Conservation (phyloP, 2,329 filamentous ascomycete species). For the Colletotrichum higginsianum region DNA sequence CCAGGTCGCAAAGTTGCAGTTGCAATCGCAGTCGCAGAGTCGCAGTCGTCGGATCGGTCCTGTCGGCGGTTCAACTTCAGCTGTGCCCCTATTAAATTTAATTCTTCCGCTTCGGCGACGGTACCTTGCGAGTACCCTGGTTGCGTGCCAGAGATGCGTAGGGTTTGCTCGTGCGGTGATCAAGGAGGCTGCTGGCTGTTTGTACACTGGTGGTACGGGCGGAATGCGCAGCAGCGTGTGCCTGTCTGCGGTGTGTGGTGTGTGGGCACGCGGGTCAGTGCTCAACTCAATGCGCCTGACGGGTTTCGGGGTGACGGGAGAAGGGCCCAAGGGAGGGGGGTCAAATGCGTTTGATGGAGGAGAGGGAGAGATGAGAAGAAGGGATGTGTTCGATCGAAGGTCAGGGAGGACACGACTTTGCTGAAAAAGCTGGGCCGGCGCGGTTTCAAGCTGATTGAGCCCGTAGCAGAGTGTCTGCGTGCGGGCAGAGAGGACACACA, state of each 20-base stretch:
- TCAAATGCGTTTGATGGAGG: slow-evolving; percentile 5
- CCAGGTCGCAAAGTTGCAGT: slow-evolving; percentile 29
- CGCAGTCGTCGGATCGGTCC: slow-evolving; percentile 27
- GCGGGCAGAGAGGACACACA: slow-evolving; percentile 7
- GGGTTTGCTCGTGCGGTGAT: slow-evolving; percentile 8
- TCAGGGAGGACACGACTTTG: slow-evolving; percentile 32
- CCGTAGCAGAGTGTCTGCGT: slow-evolving; percentile 39
- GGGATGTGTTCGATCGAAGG: slow-evolving; percentile 39
- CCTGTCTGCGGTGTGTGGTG: slow-evolving; percentile 3
- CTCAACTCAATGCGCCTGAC: slow-evolving; percentile 43
- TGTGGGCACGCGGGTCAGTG: slow-evolving; percentile 36
- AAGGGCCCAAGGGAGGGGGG: slow-evolving; percentile 13
- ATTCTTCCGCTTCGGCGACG: neutral
- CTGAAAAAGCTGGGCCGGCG: slow-evolving; percentile 32
- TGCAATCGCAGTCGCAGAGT: slow-evolving; percentile 26
- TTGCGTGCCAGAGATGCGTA: slow-evolving; percentile 13
- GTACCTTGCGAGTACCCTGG: slow-evolving; percentile 7
- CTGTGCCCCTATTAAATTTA: slow-evolving; percentile 32
- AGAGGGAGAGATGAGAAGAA: slow-evolving; percentile 26
- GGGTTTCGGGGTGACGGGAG: slow-evolving; percentile 40
- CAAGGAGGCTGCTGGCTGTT: slow-evolving; percentile 30
- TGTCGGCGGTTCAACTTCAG: slow-evolving; percentile 31
- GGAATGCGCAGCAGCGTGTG: slow-evolving; percentile 3
- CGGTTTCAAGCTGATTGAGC: slow-evolving; percentile 42
- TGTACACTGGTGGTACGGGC: neutral